Conservation (phyloP, 306 rosid species). For the Cicer cuneatum region DNA sequence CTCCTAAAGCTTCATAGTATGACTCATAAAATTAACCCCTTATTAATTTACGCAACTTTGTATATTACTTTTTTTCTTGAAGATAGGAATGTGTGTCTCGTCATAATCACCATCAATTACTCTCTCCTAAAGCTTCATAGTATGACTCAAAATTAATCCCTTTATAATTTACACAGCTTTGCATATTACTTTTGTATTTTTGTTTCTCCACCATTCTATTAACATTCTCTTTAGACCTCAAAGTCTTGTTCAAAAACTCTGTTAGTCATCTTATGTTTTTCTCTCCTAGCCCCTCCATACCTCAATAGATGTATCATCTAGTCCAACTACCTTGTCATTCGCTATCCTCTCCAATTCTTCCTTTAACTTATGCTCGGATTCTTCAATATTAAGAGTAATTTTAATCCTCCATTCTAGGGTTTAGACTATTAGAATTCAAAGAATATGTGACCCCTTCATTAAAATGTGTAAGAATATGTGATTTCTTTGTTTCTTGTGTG, state of each 20-base stretch:
- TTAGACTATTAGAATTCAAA: conserved; percentile 4
- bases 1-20: neutral
- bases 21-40: neutral
- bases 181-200: neutral
- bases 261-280: neutral
- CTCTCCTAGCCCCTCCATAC: neutral
- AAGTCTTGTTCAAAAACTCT: neutral
- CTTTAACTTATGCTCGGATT: neutral
- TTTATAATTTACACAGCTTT: neutral
- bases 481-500: too few relatives aligned
- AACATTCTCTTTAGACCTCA: neutral
- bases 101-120: neutral
- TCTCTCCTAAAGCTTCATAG: neutral
- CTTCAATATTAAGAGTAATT: neutral
- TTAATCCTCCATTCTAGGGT: neutral
- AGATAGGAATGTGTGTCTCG: neutral
- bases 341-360: neutral
- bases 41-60: neutral
- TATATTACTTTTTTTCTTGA: neutral
- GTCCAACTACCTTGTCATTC: neutral
- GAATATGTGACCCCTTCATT: neutral
- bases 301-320: neutral
- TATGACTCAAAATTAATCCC: neutral
- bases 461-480: too few relatives aligned
- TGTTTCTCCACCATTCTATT: neutral